Evolutionary conservation across 305 asterid species (phyloP), one percentile per base, ranked within the genome.

Genomic region (Fraxinus sp.): DNA sequence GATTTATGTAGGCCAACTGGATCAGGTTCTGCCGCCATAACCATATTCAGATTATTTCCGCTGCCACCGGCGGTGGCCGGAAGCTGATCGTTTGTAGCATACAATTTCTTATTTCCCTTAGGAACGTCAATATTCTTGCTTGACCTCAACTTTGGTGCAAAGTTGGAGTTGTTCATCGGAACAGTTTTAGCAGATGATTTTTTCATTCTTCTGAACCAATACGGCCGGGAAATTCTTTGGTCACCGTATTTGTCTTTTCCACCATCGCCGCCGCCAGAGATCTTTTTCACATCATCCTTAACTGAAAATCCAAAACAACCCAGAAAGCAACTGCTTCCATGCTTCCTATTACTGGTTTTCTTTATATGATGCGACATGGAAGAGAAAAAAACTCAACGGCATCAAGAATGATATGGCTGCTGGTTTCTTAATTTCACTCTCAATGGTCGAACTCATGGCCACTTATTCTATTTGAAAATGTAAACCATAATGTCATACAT

Each of bases 221-320:
- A 74, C 4, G 77, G 64, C 80, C 79, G 46, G 77, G 79, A 75
- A 37, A 79, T 80, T 74, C 81, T 81, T 43, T 22, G 18, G 64
- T 41, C 75, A 30, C 37, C 39, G 20, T 28, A 11, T 68, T 26
- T 84, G 41, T 78, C 73, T 52, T 78, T 55, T 39, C 59, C 75
- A 13, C 75, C 26, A 4, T 1, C 39, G 7, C 37, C 36, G 57
- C 24, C 1, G 3, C 24, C 64, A 10, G 82, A 62, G 26, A 83
- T 78, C 46, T 57, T 35, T 66, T 77, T 77, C 35, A 57, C 36
- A 28, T 55, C 43, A 84, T 77, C 24, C 35, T 10, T 18, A 52
- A 11, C 30, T 41, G 82, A 43, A 57, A 77, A 72, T 79, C 87
- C 84, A 79, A 86, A 88, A 82, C 87, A 86, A 36, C 86, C 80